Base-by-base conservation (phyloP, 225 moss, liverwort and hornwort genomes). In the Straminergon stramineum region DNA sequence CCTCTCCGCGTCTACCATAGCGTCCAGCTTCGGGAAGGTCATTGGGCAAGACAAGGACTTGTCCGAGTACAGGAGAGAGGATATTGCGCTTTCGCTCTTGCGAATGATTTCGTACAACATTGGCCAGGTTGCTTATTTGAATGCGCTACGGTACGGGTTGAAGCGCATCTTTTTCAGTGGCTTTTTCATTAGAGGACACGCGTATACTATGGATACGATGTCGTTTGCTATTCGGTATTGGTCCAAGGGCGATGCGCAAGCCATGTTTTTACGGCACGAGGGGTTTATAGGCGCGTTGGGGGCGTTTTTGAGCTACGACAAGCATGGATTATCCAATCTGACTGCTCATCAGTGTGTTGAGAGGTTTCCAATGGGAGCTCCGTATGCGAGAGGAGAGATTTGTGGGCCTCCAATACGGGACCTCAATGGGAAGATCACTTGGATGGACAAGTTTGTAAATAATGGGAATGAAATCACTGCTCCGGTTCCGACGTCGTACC, bases 51-150 rank as follows among this genome's bases (percentile, higher is more conserved):
- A 96, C 88, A 99, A 96, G 89, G 97, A 97, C 77, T 90, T 97
- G 84, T 96, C 94, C 48, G 97, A 97, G 74, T 97, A 97, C 84
- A 90, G 94, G 89, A 92, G 95, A 84, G 99, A 99, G 91, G 99
- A 99, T 84, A 85, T 99, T 79, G 97, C 97, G 35, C 96, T 99
- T 45, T 99, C 99, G 65, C 92, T 99, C 35, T 91, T 99, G 86
- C 95, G 99, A 74, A 97, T 99, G 99, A 97, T 97, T 84, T 99
- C 99, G 8, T 99, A 99, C 89, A 99, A 99, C 87, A 97, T 99
- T 85, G 99, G 99, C 39, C 99, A 99, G 93, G 94, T 99, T 85
- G 97, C 97, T 21, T 97, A 99, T 86, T 92, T 99, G 89, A 99
- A 95, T 90, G 97, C 99, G 13, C 92, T 97, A 53, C 95, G 96